Percentiles rank a stretch among this genome's conserved stretches.
These are phyloP conservation scores for Termitomyces sp. DNA, from an alignment of 768 basidiomycete genomes.

Conservation along the genomic window DNA sequence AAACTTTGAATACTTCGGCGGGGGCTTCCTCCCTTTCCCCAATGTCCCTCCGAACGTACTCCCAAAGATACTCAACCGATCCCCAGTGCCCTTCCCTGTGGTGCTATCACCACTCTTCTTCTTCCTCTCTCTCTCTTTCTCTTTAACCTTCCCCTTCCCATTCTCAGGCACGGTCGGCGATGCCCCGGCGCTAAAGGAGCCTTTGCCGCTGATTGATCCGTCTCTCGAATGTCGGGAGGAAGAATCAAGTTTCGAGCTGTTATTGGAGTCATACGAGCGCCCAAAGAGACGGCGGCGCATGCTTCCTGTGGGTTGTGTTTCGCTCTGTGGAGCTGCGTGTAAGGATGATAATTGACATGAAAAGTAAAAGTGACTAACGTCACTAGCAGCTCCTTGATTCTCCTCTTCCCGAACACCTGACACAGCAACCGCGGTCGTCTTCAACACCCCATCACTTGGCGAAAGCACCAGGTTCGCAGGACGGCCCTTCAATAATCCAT, in stretches of 20 bases:
- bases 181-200: constrained; percentile 13
- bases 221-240: constrained; percentile 21
- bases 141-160: constrained; percentile 14
- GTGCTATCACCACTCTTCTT: constrained; percentile 35
- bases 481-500: constrained; percentile 31
- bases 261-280: constrained; percentile 46
- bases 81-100: constrained; percentile 43
- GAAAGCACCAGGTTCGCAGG: constrained; percentile 53
- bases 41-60: constrained; percentile 55
- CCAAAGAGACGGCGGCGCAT: constrained; percentile 59
- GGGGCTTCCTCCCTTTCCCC: constrained; percentile 74
- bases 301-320: constrained; percentile 36
- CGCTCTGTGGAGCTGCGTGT: constrained; percentile 41
- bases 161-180: constrained; percentile 21
- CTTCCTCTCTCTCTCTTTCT: constrained; percentile 16
- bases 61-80: constrained; percentile 84
- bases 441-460: constrained; percentile 59
- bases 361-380: constrained; percentile 41
- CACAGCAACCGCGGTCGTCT: constrained; percentile 35
- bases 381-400: constrained; percentile 53
- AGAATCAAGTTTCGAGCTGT: constrained; percentile 20
- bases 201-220: constrained; percentile 9
- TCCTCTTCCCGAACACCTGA: constrained; percentile 43
- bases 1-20: constrained; percentile 67
- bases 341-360: not conserved